Evolutionary conservation across 257 asterid species (phyloP).

Genomic region (Nicotiana paniculata): DNA sequence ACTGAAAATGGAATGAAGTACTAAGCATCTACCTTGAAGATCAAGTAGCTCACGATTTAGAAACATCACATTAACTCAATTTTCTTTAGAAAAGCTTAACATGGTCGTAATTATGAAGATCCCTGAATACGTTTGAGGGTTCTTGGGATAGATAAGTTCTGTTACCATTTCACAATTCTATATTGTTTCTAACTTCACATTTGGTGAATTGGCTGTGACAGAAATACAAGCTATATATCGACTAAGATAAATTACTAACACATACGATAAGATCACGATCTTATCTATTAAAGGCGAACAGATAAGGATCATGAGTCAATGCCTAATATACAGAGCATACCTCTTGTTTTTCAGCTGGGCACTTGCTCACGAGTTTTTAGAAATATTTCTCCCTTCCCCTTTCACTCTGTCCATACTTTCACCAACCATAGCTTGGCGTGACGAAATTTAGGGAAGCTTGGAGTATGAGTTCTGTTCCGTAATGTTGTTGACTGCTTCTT

Average conservation of each 20-base stretch:
- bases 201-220: background rate
- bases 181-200: background rate
- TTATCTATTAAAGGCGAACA: background rate
- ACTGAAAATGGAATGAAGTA: background rate
- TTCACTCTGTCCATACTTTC: slow-evolving; percentile 1
- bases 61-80: background rate
- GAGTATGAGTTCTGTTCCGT: background rate
- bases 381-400: background rate
- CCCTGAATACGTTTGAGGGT: background rate
- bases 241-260: background rate
- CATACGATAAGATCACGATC: background rate
- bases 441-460: background rate
- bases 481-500: background rate
- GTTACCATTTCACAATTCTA: background rate
- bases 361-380: background rate
- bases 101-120: background rate
- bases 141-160: background rate
- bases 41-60: background rate
- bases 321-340: background rate
- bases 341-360: background rate
- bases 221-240: background rate
- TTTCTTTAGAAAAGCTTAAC: background rate
- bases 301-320: background rate
- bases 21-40: background rate
- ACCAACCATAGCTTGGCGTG: background rate